Percentiles rank a stretch among this genome's conserved stretches.
Evolutionary conservation across 192 early-diverging fungal genomes (phyloP).

Genomic region (Coemansia erecta): DNA sequence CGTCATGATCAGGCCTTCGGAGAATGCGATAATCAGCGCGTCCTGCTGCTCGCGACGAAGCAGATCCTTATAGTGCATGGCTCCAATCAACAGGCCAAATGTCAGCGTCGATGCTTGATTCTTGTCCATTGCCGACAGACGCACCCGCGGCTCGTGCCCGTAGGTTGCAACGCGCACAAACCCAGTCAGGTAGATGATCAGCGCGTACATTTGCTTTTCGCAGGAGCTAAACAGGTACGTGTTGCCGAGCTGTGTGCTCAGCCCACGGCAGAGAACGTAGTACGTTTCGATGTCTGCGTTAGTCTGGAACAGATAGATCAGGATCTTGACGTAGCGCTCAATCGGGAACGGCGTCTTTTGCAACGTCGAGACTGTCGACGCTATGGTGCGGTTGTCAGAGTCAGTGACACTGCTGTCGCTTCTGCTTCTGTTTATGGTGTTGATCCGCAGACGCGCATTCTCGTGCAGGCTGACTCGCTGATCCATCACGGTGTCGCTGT

Average conservation of each 20-base stretch:
- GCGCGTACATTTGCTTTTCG: constrained; percentile 51
- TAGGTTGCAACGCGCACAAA: constrained; percentile 53
- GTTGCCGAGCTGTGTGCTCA: constrained; percentile 71
- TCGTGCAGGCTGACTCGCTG: constrained; percentile 50
- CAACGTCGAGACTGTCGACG: neutral
- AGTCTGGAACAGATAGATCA: constrained; percentile 63
- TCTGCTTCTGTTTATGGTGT: neutral
- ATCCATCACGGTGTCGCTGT: constrained; percentile 44
- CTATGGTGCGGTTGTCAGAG: constrained; percentile 3
- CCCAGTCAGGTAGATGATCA: constrained; percentile 65
- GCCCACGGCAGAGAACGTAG: constrained; percentile 61
- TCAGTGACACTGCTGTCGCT: neutral
- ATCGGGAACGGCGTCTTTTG: constrained; percentile 51
- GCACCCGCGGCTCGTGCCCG: constrained; percentile 20
- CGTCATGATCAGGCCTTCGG: constrained; percentile 61
- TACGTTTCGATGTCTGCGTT: constrained; percentile 72
- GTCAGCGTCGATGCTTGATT: constrained; percentile 17
- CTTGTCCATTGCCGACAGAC: constrained; percentile 21
- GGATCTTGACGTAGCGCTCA: constrained; percentile 55
- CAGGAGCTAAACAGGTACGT: constrained; percentile 70
- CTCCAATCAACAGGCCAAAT: constrained; percentile 30
- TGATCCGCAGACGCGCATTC: constrained; percentile 35
- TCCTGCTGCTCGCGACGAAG: constrained; percentile 69
- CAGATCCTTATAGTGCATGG: constrained; percentile 53
- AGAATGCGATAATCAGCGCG: constrained; percentile 69